Conservation (phyloP, 441 rosid species). For the Melastoma candidum region DNA sequence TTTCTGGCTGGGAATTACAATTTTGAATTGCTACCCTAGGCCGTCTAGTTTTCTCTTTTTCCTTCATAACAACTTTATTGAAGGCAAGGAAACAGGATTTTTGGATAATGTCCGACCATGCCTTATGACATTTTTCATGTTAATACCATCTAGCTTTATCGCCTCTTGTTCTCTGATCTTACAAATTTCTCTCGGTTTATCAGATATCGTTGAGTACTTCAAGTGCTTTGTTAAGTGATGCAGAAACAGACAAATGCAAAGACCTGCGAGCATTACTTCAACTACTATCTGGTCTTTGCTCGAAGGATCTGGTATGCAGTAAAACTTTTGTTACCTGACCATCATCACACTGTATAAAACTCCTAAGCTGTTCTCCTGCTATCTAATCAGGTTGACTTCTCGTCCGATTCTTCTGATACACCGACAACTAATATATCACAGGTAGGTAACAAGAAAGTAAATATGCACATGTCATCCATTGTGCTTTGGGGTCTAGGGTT, state of each 20-base stretch:
- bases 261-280: constrained; percentile 96
- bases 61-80: no score
- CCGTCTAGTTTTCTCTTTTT: no score
- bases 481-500: constrained; percentile 9
- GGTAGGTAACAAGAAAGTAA: constrained; percentile 29
- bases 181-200: neutral
- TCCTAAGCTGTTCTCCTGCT: neutral
- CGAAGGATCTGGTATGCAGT: constrained; percentile 72
- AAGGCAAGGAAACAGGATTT: no score
- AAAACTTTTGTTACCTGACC: no score
- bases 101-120: no score
- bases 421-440: constrained; percentile 70
- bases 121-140: no score
- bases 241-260: constrained; percentile 74
- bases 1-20: neutral
- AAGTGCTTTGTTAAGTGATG: constrained; percentile 74
- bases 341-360: no score
- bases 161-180: constrained; percentile 3
- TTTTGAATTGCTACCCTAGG: no score
- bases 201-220: constrained; percentile 78
- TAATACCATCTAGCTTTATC: neutral
- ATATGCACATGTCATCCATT: constrained; percentile 16
- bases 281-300: constrained; percentile 87
- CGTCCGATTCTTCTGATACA: constrained; percentile 63
- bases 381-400: constrained; percentile 66